Conservation (phyloP, 495 filamentous ascomycete genomes). For the Penicillium alfredii region DNA sequence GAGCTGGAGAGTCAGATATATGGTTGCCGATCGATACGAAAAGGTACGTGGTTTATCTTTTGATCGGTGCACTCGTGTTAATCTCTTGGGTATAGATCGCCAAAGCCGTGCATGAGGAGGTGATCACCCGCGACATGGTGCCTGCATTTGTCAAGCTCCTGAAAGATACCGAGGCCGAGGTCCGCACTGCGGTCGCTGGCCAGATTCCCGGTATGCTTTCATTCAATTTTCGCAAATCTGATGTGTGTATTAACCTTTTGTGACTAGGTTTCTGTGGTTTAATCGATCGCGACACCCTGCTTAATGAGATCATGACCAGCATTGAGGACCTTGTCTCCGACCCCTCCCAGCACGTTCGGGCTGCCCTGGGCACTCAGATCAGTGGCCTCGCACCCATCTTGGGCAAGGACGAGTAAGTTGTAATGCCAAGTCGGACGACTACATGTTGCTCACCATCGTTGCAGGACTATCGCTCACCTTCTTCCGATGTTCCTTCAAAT, state of each 20-base stretch:
- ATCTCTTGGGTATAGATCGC: conserved; percentile 63
- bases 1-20: conserved; percentile 98
- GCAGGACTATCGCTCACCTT: conserved; percentile 90
- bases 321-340: conserved; percentile 95
- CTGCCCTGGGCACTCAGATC: conserved; percentile 92
- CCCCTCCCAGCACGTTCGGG: conserved; percentile 92
- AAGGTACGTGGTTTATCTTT: conserved; percentile 53
- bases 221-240: too few species aligned
- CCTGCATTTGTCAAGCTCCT: conserved; percentile 95
- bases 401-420: conserved; percentile 89
- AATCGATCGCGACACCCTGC: conserved; percentile 77
- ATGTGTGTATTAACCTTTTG: too few species aligned
- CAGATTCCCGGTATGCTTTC: conserved; percentile 76
- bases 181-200: conserved; percentile 92
- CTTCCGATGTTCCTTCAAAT: conserved; percentile 99
- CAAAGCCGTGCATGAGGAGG: conserved; percentile 96
- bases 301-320: conserved; percentile 95
- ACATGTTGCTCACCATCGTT: background rate
- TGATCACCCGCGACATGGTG: conserved; percentile 86
- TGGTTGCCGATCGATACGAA: conserved; percentile 97
- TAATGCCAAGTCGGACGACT: background rate
- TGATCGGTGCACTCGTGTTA: conserved; percentile 11
- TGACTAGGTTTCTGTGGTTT: conserved; percentile 78
- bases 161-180: conserved; percentile 96
- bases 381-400: conserved; percentile 94